These are phyloP conservation scores for Candida glucosophila DNA, from an alignment of 1,139 yeast genomes.

Conservation along the genomic window DNA sequence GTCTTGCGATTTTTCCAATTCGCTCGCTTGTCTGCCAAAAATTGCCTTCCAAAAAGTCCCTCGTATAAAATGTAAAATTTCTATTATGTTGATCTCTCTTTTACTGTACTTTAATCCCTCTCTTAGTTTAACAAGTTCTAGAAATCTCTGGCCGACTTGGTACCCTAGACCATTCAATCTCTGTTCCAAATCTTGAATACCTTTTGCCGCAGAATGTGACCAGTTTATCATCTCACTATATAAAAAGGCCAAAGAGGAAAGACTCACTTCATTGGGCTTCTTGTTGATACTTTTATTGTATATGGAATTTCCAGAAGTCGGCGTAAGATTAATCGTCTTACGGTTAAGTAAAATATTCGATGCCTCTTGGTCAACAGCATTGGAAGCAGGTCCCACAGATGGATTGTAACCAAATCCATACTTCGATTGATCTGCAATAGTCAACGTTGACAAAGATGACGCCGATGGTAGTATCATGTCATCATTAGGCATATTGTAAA, in stretches of 20 bases:
- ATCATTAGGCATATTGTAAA: slow-evolving; percentile 21
- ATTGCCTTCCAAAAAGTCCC: slow-evolving; percentile 74
- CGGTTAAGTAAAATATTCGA: slow-evolving; percentile 27
- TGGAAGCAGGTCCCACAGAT: slow-evolving; percentile 33
- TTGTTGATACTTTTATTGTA: slow-evolving; percentile 62
- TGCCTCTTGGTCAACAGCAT: slow-evolving; percentile 29
- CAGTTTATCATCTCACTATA: slow-evolving; percentile 69
- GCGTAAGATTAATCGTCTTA: slow-evolving; percentile 22
- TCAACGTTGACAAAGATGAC: slow-evolving; percentile 24
- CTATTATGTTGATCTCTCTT: slow-evolving; percentile 67
- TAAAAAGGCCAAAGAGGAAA: slow-evolving; percentile 60
- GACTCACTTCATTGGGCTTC: slow-evolving; percentile 56
- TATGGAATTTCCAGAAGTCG: slow-evolving; percentile 32
- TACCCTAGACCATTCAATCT: slow-evolving; percentile 70
- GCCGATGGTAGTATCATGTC: slow-evolving; percentile 33
- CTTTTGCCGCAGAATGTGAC: slow-evolving; percentile 54
- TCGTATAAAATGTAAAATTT: slow-evolving; percentile 76
- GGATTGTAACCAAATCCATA: slow-evolving; percentile 41
- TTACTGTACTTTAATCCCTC: slow-evolving; percentile 58
- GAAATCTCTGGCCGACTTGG: slow-evolving; percentile 45
- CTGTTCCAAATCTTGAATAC: slow-evolving; percentile 70
- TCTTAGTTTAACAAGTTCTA: slow-evolving; percentile 34
- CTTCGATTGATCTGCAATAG: slow-evolving; percentile 24
- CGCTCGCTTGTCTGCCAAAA: slow-evolving; percentile 81
- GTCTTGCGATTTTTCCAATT: slow-evolving; percentile 80